phyloP scores from a whole-genome alignment of 2,329 filamentous ascomycete genomes.

The Chalaropsis ovoidea region DNA sequence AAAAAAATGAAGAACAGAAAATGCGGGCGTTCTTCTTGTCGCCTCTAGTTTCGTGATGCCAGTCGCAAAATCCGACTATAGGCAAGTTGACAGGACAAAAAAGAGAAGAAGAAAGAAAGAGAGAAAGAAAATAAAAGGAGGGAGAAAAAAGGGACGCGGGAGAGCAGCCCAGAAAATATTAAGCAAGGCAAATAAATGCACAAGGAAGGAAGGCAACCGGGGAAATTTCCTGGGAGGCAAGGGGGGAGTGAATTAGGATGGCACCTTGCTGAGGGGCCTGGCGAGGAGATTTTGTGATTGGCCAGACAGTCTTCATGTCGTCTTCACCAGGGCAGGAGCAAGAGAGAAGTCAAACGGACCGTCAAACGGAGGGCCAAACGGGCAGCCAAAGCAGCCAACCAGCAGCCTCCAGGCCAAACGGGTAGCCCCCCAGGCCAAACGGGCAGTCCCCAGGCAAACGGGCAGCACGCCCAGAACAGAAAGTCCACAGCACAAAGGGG shows the following conservation, averaged over 20 bases:
- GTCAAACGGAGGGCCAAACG: neutral
- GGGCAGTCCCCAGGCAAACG: neutral
- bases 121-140: slow-evolving; percentile 19
- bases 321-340: slow-evolving; percentile 7
- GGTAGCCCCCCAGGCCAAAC: neutral
- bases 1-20: slow-evolving; percentile 1
- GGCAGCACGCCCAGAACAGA: neutral
- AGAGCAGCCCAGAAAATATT: slow-evolving; percentile 21
- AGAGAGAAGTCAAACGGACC: slow-evolving; percentile 12
- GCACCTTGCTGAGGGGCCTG: slow-evolving; percentile 17
- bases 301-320: neutral
- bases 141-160: slow-evolving; percentile 27
- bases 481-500: too few relatives aligned
- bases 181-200: slow-evolving; percentile 21
- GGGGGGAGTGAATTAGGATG: slow-evolving; percentile 15
- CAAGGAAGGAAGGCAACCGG: slow-evolving; percentile 1
- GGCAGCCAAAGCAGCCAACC: neutral
- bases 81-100: neutral
- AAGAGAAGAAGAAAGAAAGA: slow-evolving; percentile 22
- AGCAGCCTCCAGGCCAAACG: slow-evolving; percentile 4
- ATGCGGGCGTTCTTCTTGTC: neutral
- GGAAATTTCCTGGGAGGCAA: slow-evolving; percentile 18
- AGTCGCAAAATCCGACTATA: neutral
- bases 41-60: neutral
- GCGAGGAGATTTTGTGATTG: slow-evolving; percentile 22